phyloP scores from a whole-genome alignment of 805 yeast genomes.

The Zygoascus ofunaensis region DNA sequence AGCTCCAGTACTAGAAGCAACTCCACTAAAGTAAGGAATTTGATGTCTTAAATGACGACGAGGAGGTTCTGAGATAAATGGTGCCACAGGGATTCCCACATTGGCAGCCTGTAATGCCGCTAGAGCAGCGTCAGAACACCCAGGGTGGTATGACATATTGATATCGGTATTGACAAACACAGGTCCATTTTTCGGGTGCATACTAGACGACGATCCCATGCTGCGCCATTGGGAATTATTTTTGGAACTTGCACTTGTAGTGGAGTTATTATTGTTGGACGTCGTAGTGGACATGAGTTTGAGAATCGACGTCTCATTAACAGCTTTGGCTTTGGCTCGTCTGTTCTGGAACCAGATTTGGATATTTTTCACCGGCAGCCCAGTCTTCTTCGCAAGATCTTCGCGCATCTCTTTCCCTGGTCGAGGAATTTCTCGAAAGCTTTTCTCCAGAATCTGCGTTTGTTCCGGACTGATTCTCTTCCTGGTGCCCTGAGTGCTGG shows the following conservation, averaged over 20 bases:
- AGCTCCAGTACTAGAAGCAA: not conserved
- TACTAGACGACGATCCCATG: too few relatives aligned
- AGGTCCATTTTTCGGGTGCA: not conserved
- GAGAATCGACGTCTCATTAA: slow-evolving; percentile 22
- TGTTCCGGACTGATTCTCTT: slow-evolving; percentile 27
- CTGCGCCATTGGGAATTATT: not conserved
- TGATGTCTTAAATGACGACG: not conserved
- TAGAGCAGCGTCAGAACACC: slow-evolving; percentile 2
- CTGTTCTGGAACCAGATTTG: slow-evolving; percentile 93
- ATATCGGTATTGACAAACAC: not conserved
- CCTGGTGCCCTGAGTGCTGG: slow-evolving; percentile 12
- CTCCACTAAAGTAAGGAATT: not conserved
- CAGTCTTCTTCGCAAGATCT: slow-evolving; percentile 58
- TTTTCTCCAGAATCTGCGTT: slow-evolving; percentile 50
- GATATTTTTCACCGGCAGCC: slow-evolving; percentile 76
- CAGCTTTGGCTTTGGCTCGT: slow-evolving; percentile 41
- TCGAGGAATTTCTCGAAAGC: slow-evolving; percentile 63
- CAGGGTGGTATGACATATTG: not conserved
- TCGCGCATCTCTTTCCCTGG: slow-evolving; percentile 68
- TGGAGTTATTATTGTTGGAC: not conserved
- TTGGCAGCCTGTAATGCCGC: not conserved
- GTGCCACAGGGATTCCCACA: slow-evolving; percentile 21
- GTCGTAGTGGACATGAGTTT: slow-evolving; percentile 6
- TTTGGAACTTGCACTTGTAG: not conserved
- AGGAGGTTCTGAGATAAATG: slow-evolving; percentile 3